Percentiles rank a stretch among this genome's conserved stretches.
Evolutionary conservation across 768 basidiomycete species (phyloP).

Genomic region (Hydnum rufescens): DNA sequence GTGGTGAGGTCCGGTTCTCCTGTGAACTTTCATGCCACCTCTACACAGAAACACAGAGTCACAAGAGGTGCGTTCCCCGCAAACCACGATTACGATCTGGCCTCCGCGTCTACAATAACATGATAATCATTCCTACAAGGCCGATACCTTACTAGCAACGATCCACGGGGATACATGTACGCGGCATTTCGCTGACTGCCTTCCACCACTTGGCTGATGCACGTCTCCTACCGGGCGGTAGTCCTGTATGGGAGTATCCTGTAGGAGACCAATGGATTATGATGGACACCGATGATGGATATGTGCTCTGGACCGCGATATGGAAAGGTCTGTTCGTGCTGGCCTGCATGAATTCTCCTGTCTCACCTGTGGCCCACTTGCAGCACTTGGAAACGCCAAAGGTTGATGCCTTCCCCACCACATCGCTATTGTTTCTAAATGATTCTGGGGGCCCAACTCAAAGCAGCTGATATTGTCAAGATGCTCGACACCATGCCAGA

Average conservation of each 20-base stretch:
- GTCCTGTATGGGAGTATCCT: constrained; percentile 80
- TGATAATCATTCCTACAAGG: constrained; percentile 7
- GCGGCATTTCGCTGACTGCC: constrained; percentile 13
- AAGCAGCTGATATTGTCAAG: constrained; percentile 70
- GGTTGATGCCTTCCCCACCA: constrained; percentile 5
- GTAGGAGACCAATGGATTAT: constrained; percentile 84
- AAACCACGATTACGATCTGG: background rate
- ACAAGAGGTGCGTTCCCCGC: background rate
- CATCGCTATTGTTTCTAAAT: too few species aligned
- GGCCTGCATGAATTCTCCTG: background rate
- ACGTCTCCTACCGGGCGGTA: too few species aligned
- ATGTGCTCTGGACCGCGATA: constrained; percentile 81
- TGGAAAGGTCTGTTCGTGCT: constrained; percentile 51
- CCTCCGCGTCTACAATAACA: too few species aligned
- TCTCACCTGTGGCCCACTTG: background rate
- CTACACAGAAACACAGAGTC: background rate
- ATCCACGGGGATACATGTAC: constrained; percentile 75
- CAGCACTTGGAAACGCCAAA: constrained; percentile 11
- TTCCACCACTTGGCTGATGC: background rate
- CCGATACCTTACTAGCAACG: constrained; percentile 74
- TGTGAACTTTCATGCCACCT: background rate
- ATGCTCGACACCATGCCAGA: constrained; percentile 86
- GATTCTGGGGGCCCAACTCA: constrained; percentile 1
- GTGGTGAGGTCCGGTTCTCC: background rate
- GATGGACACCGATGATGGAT: constrained; percentile 89